Conservation (phyloP, 2,329 filamentous ascomycete genomes). For the Trichoderma harzianum region DNA sequence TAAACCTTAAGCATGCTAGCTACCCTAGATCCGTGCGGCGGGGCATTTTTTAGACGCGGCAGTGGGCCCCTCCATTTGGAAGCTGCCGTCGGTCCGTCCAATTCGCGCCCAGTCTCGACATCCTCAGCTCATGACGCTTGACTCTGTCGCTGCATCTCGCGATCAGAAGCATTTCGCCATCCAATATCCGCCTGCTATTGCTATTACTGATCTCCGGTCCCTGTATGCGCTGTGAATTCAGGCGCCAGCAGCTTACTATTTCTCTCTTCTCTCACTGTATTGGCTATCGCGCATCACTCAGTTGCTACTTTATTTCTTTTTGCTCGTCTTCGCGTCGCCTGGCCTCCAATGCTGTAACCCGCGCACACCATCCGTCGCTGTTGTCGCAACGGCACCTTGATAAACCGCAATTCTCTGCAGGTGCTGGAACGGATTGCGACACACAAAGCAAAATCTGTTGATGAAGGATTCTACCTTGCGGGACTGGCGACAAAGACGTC, state of each 20-base stretch:
- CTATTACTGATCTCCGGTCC: not conserved
- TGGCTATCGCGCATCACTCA: not conserved
- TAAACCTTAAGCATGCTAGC: not conserved
- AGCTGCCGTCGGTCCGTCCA: not conserved
- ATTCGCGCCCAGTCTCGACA: constrained; percentile 8
- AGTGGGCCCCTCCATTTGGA: constrained; percentile 6
- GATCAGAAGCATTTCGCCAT: not conserved
- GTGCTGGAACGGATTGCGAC: not conserved
- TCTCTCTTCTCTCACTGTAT: not conserved
- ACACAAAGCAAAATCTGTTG: not conserved
- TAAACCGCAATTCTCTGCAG: not conserved
- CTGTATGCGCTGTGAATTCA: not conserved
- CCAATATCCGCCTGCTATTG: not conserved
- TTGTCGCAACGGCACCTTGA: not conserved
- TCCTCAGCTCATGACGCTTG: not conserved
- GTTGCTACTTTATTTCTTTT: not conserved
- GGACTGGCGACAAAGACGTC: not conserved
- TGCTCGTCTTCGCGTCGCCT: not conserved
- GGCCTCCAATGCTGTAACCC: not conserved
- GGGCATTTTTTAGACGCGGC: constrained; percentile 15
- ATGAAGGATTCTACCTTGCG: not conserved
- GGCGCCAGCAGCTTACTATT: no score
- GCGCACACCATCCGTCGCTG: not conserved
- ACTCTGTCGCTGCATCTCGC: not conserved
- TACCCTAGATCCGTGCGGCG: not conserved